Evolutionary conservation across 1,284 basidiomycete genomes (phyloP).

Genomic region (Ceratobasidium sp.): DNA sequence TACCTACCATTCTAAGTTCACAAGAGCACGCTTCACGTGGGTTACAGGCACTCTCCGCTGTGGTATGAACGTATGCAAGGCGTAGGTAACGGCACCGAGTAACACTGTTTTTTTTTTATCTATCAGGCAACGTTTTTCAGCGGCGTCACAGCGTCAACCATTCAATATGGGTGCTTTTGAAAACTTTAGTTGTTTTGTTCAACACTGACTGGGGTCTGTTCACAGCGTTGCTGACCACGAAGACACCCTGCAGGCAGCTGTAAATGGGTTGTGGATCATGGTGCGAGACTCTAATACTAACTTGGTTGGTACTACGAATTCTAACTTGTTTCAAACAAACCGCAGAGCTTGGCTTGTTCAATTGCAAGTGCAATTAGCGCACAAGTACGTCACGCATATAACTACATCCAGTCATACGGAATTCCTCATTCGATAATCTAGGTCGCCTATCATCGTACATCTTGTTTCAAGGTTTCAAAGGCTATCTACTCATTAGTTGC

Average conservation of each 20-base stretch:
- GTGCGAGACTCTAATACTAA: neutral
- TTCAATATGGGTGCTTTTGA: neutral
- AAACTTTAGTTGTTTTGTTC: neutral
- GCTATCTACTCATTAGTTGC: neutral
- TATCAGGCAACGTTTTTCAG: constrained; percentile 1
- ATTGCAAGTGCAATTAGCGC: constrained; percentile 2
- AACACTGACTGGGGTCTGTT: neutral
- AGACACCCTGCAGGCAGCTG: neutral
- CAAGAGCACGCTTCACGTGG: neutral
- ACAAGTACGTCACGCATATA: neutral
- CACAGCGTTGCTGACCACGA: neutral
- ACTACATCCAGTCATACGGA: neutral
- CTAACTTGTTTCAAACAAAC: neutral
- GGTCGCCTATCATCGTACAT: neutral
- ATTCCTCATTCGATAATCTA: neutral
- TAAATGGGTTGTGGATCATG: constrained; percentile 7
- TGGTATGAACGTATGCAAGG: neutral
- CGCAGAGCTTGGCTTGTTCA: neutral
- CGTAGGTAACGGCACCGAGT: neutral
- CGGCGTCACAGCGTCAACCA: neutral
- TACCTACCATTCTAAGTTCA: neutral
- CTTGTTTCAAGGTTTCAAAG: neutral
- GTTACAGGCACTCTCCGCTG: neutral
- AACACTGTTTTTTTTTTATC: neutral
- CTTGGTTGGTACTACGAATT: neutral